Conservation (phyloP, 768 basidiomycete species). For the Russula lepida region DNA sequence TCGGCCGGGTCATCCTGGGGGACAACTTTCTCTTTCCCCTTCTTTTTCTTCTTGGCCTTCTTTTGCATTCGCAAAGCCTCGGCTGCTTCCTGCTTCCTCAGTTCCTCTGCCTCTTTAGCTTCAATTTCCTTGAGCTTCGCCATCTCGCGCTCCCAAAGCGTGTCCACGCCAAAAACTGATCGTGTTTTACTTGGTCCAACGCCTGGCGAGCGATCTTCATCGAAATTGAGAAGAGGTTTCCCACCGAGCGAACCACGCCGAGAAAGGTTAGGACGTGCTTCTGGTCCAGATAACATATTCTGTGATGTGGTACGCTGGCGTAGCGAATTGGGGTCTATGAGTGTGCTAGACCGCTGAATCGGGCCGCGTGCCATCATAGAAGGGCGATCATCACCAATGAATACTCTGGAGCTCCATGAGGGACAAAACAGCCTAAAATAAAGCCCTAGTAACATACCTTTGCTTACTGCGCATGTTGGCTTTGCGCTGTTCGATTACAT, state of each 20-base stretch:
- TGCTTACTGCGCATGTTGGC: slow-evolving; percentile 73
- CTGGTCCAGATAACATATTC: slow-evolving; percentile 35
- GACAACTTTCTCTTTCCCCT: slow-evolving; percentile 36
- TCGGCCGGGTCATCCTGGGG: slow-evolving; percentile 5
- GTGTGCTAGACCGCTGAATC: slow-evolving; percentile 48
- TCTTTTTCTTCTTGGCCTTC: slow-evolving; percentile 31
- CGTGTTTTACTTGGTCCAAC: slow-evolving; percentile 33
- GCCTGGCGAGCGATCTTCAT: slow-evolving; percentile 37
- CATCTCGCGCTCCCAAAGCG: slow-evolving; percentile 87
- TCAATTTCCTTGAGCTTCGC: slow-evolving; percentile 72
- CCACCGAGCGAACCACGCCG: slow-evolving; percentile 44
- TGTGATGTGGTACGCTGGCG: slow-evolving; percentile 41
- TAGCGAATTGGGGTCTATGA: slow-evolving; percentile 65
- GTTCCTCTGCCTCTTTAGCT: slow-evolving; percentile 51
- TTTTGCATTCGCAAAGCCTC: slow-evolving; percentile 41
- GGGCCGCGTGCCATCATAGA: slow-evolving; percentile 83
- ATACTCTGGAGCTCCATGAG: slow-evolving; percentile 46
- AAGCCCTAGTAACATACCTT: slow-evolving; percentile 43
- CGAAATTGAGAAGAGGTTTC: slow-evolving; percentile 63
- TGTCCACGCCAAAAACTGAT: slow-evolving; percentile 92
- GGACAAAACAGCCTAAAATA: background rate
- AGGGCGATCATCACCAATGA: slow-evolving; percentile 80
- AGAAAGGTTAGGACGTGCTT: slow-evolving; percentile 33
- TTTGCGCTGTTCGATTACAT: slow-evolving; percentile 80
- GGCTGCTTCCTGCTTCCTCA: slow-evolving; percentile 39